Conservation (phyloP, 2,329 filamentous ascomycete genomes). For the Ceratocystis huliohia region DNA sequence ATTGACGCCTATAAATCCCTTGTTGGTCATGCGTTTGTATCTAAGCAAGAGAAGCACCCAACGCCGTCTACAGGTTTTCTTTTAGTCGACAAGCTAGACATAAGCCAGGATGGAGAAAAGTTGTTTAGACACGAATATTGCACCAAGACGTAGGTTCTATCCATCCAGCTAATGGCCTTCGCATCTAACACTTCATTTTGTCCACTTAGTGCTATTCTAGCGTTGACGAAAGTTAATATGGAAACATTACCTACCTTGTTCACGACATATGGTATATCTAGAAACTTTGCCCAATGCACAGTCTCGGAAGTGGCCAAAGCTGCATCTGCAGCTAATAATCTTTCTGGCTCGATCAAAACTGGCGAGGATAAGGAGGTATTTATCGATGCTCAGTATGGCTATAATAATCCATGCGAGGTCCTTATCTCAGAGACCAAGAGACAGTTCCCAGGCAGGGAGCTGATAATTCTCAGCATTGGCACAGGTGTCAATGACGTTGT, state of each 20-base stretch:
- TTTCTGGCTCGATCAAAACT: constrained; percentile 26
- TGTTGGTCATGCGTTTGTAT: not conserved
- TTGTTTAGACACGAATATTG: not conserved
- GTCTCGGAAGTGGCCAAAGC: constrained; percentile 27
- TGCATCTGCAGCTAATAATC: constrained; percentile 26
- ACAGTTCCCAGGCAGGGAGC: constrained; percentile 22
- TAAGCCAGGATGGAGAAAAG: not conserved
- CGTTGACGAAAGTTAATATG: not conserved
- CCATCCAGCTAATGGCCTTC: not conserved
- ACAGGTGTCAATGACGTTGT: constrained; percentile 24
- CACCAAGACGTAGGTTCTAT: not conserved
- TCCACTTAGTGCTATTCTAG: not conserved
- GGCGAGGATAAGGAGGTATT: constrained; percentile 25
- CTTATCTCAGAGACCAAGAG: constrained; percentile 25
- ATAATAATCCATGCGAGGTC: constrained; percentile 28
- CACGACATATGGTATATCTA: constrained; percentile 24
- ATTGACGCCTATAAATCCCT: not conserved
- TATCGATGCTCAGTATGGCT: constrained; percentile 26
- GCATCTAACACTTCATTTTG: not conserved
- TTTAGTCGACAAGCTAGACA: not conserved
- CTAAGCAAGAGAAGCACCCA: not conserved
- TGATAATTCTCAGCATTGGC: constrained; percentile 25
- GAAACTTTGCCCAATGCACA: constrained; percentile 22
- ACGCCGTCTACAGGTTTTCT: not conserved
- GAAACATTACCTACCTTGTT: constrained; percentile 24